phyloP scores from a whole-genome alignment of 805 yeast genomes.

The Tetrapisispora namnaoensis region DNA sequence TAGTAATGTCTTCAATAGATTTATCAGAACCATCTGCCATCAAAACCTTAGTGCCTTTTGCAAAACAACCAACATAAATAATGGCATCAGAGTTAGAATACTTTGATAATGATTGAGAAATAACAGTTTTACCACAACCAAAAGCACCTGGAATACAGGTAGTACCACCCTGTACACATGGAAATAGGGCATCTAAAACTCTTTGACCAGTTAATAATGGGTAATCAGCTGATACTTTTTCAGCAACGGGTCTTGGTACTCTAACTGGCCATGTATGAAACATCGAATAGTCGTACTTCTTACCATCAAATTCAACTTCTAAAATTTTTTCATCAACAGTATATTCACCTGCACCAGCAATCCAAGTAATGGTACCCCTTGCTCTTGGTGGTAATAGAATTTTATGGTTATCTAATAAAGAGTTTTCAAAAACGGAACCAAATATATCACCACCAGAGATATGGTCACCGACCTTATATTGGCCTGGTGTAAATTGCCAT shows the following conservation, averaged over 20 bases:
- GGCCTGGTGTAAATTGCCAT: constrained; percentile 80
- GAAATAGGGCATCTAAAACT: constrained; percentile 94
- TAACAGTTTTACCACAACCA: constrained; percentile 98
- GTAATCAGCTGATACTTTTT: constrained; percentile 83
- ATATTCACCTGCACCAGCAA: constrained; percentile 87
- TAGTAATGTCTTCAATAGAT: constrained; percentile 28
- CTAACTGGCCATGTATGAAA: constrained; percentile 99
- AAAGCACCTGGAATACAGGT: constrained; percentile 99
- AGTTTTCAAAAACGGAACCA: constrained; percentile 90
- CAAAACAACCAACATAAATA: constrained; percentile 76
- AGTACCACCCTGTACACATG: constrained; percentile 99
- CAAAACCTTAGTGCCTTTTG: constrained; percentile 34
- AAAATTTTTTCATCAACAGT: constrained; percentile 79
- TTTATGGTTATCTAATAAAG: constrained; percentile 84
- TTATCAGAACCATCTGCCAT: constrained; percentile 36
- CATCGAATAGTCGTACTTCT: constrained; percentile 73
- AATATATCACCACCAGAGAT: constrained; percentile 97
- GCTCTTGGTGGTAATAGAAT: constrained; percentile 96
- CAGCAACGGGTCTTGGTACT: constrained; percentile 97
- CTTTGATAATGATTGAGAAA: constrained; percentile 93
- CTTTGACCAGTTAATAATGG: constrained; percentile 98
- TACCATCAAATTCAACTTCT: constrained; percentile 93
- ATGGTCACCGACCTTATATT: constrained; percentile 80
- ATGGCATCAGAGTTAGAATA: constrained; percentile 96
- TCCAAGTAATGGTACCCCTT: constrained; percentile 87